Percentiles rank a stretch among this genome's conserved stretches.
phyloP scores from a whole-genome alignment of 1,139 yeast genomes.

The Saccharomyces pastorianus region DNA sequence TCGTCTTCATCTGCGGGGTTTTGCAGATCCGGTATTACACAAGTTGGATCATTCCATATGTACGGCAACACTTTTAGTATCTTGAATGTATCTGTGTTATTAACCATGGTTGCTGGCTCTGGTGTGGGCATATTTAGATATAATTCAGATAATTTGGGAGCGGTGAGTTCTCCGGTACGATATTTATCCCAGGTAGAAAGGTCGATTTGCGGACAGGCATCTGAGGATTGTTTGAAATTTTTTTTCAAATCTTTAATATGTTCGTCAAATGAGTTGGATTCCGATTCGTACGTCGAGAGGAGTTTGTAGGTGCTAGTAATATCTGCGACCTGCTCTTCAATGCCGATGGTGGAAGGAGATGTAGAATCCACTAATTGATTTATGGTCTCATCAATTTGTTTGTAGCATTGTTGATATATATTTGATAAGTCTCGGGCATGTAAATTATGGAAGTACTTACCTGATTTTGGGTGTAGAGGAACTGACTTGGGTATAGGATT shows the following conservation, averaged over 20 bases:
- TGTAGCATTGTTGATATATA: conserved; percentile 7
- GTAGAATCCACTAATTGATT: conserved; percentile 11
- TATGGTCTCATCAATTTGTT: conserved; percentile 15
- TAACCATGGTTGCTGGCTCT: not conserved
- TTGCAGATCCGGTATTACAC: conserved; percentile 18
- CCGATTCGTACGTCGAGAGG: conserved; percentile 1
- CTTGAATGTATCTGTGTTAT: conserved; percentile 4
- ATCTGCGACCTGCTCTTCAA: conserved; percentile 6
- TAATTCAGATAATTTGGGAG: conserved; percentile 9
- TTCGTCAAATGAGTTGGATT: not conserved
- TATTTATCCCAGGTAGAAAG: conserved; percentile 13
- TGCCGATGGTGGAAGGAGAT: conserved; percentile 3
- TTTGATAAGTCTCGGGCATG: conserved; percentile 8
- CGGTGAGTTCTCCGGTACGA: conserved; percentile 5
- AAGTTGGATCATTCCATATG: conserved; percentile 24
- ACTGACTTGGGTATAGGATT: conserved; percentile 10
- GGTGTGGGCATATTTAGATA: conserved; percentile 1
- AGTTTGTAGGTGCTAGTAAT: conserved; percentile 5
- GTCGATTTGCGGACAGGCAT: not conserved
- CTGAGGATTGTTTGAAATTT: conserved; percentile 6
- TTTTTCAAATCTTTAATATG: conserved; percentile 4
- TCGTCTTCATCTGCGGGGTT: conserved; percentile 43
- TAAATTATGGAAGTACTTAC: conserved; percentile 12
- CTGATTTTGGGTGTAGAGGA: conserved; percentile 17
- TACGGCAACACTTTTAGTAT: conserved; percentile 20